Conservation (phyloP, 2,329 filamentous ascomycete species). For the Penicillium sp. region DNA sequence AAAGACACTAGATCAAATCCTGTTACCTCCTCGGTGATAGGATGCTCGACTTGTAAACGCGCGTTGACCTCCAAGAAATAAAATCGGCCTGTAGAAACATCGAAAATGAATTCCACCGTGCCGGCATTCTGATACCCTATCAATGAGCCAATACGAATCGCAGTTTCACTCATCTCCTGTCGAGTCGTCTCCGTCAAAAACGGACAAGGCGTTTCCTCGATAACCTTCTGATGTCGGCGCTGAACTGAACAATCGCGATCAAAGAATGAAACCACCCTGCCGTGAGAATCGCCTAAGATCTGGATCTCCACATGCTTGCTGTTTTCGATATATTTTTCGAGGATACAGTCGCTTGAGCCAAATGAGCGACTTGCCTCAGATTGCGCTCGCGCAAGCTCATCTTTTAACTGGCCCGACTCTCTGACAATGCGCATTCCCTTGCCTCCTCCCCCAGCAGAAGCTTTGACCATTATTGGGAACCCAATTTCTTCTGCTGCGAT, state of each 20-base stretch:
- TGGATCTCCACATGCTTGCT: slow-evolving; percentile 57
- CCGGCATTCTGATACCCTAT: slow-evolving; percentile 50
- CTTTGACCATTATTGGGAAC: slow-evolving; percentile 53
- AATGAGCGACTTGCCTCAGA: slow-evolving; percentile 49
- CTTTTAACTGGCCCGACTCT: slow-evolving; percentile 33
- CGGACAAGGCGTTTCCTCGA: slow-evolving; percentile 53
- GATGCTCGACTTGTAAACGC: slow-evolving; percentile 56
- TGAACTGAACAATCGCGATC: slow-evolving; percentile 60
- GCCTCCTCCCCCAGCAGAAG: slow-evolving; percentile 54
- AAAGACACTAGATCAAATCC: slow-evolving; percentile 45
- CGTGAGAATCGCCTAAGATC: slow-evolving; percentile 48
- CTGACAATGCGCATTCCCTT: slow-evolving; percentile 48
- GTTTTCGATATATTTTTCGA: slow-evolving; percentile 50
- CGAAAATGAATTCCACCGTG: slow-evolving; percentile 54
- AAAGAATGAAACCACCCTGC: slow-evolving; percentile 29
- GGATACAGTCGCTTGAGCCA: slow-evolving; percentile 46
- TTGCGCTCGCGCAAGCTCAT: slow-evolving; percentile 44
- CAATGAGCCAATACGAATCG: slow-evolving; percentile 42
- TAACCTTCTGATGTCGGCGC: slow-evolving; percentile 56
- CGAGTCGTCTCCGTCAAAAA: slow-evolving; percentile 39
- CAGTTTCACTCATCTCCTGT: slow-evolving; percentile 41
- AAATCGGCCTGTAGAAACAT: slow-evolving; percentile 42
- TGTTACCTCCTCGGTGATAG: slow-evolving; percentile 47
- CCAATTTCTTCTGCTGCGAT: slow-evolving; percentile 28
- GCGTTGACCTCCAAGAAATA: slow-evolving; percentile 58